Evolutionary conservation across 768 basidiomycete species (phyloP), one percentile per base, ranked within the genome.

Genomic region (Erythrobasidium yunnanense): DNA sequence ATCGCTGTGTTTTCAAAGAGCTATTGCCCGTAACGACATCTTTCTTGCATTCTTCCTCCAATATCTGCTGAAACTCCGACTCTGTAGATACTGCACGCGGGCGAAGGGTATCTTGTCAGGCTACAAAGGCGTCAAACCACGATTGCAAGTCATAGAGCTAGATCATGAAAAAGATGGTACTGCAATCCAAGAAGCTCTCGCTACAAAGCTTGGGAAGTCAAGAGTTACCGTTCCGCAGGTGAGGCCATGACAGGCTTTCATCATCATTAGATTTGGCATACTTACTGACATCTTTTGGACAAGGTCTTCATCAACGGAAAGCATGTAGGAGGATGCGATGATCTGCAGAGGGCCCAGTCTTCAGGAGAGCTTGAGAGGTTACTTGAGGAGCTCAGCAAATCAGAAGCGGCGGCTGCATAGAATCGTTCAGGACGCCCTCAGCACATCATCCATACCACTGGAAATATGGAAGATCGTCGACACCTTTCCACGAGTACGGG

Each of bases 211-310:
- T 5, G 49, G 49, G 2, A 49, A 51, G 32, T 63, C 60, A 11
- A 49, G 60, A 34, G 71, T 72, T 0, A 72, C 71, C 0, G 71
- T 72, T 2, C 71, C 71, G 17, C 71, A 71, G 62, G 71, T 69
- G 17, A 42, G 38, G 11, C n/a, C 38, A 42, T 11, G 11, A 11
- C 38, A 42, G 38, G 38, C 11, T 42, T 42, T 42, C n/a, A n/a
- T n/a, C n/a, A n/a, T n/a, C n/a, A n/a, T n/a, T n/a, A n/a, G n/a
- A n/a, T n/a, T n/a, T n/a, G n/a, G n/a, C n/a, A n/a, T n/a, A n/a
- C n/a, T n/a, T n/a, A n/a, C n/a, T n/a, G n/a, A n/a, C n/a, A n/a
- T n/a, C n/a, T n/a, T n/a, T n/a, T n/a, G n/a, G n/a, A n/a, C n/a
- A n/a, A 72, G 71, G 49, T 72, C 66, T 72, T 65, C 56, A 69